These are phyloP conservation scores for Saturnispora mendoncae DNA, from an alignment of 805 yeast genomes.

Conservation along the genomic window DNA sequence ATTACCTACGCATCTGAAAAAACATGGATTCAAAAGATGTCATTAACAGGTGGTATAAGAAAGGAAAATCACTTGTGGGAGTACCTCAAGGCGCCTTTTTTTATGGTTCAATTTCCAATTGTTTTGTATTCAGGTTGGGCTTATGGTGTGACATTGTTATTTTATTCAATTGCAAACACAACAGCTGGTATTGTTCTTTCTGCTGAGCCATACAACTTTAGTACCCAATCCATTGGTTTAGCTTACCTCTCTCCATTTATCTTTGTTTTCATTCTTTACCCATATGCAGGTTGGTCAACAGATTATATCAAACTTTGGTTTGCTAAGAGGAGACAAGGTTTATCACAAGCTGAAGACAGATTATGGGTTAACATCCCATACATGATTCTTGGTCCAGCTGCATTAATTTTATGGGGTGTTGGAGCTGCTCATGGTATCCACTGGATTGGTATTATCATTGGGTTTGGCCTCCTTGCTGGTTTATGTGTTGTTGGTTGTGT, in stretches of 20 bases:
- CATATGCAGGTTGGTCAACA: conserved; percentile 40
- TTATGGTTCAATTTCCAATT: conserved; percentile 40
- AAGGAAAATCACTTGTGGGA: conserved; percentile 24
- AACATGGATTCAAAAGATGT: conserved; percentile 36
- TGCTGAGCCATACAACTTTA: conserved; percentile 44
- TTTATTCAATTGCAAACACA: conserved; percentile 42
- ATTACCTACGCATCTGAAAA: conserved; percentile 25
- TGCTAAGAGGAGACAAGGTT: conserved; percentile 43
- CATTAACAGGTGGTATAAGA: conserved; percentile 32
- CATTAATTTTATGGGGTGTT: conserved; percentile 54
- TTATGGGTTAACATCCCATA: conserved; percentile 42
- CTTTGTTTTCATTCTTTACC: conserved; percentile 36
- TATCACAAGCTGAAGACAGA: conserved; percentile 50
- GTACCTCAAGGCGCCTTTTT: conserved; percentile 31
- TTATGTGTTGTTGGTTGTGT: conserved; percentile 45
- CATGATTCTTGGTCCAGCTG: conserved; percentile 43
- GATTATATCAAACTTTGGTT: conserved; percentile 42
- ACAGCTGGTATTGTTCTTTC: conserved; percentile 37
- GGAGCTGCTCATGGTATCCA: conserved; percentile 47
- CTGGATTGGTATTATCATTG: conserved; percentile 49
- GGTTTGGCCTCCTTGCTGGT: conserved; percentile 51
- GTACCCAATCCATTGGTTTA: conserved; percentile 39
- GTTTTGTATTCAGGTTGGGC: conserved; percentile 53
- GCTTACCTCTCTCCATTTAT: conserved; percentile 46
- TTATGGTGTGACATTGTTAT: conserved; percentile 40